Conservation (phyloP, 73 alveolate genomes). For the Tetrahymena thermophila region DNA sequence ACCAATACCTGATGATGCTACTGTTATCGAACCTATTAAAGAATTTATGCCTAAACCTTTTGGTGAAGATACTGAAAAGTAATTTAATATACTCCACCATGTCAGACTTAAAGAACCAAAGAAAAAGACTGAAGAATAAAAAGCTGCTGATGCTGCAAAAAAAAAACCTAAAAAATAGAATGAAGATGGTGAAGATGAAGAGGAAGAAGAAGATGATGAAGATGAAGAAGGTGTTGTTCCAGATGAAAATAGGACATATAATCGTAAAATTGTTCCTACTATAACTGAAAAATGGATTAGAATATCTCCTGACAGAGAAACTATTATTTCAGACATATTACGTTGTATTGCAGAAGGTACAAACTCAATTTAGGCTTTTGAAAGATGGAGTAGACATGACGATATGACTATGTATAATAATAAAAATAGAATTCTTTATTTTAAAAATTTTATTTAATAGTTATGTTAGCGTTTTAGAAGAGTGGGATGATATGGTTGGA, state of each 20-base stretch:
- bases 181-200: conserved; percentile 55
- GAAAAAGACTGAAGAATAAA: conserved; percentile 40
- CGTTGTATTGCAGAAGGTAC: conserved; percentile 59
- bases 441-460: background rate
- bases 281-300: conserved; percentile 31
- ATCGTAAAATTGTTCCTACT: conserved; percentile 14
- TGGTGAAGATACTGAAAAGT: conserved; percentile 55
- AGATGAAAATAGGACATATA: conserved; percentile 34
- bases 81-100: conserved; percentile 52
- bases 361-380: conserved; percentile 60
- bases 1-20: conserved; percentile 36
- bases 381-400: conserved; percentile 75
- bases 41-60: conserved; percentile 66
- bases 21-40: conserved; percentile 40
- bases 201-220: conserved; percentile 41
- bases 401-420: conserved; percentile 43
- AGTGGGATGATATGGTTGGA: conserved; percentile 84
- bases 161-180: conserved; percentile 4
- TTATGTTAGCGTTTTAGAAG: conserved; percentile 71
- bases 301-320: conserved; percentile 12
- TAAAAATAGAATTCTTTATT: background rate
- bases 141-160: conserved; percentile 30
- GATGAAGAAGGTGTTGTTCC: conserved; percentile 34
- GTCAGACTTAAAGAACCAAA: conserved; percentile 48
- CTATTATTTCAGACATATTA: conserved; percentile 18